Percentiles rank a stretch among this genome's conserved stretches.
phyloP scores from a whole-genome alignment of 345 rosid species.

The Dimocarpus longan region DNA sequence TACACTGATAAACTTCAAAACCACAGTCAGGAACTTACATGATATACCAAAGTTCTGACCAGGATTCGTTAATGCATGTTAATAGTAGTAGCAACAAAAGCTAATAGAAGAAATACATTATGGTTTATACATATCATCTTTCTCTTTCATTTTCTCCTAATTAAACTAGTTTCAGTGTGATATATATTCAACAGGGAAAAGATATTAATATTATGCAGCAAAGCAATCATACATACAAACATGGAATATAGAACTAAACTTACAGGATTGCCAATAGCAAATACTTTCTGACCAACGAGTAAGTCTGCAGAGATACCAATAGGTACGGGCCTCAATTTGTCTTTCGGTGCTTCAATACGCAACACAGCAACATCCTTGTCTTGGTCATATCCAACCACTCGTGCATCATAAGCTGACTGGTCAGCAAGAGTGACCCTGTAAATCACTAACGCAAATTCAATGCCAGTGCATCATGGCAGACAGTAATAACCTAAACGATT shows the following conservation, averaged over 20 bases:
- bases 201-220: not conserved
- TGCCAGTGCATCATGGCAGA: not conserved
- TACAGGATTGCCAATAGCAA: slow-evolving; percentile 96
- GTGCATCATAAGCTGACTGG: slow-evolving; percentile 82
- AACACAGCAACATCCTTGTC: slow-evolving; percentile 97
- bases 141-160: not conserved
- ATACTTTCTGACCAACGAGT: slow-evolving; percentile 98
- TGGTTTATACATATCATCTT: not conserved
- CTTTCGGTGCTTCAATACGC: slow-evolving; percentile 68
- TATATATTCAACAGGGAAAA: not conserved
- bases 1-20: not conserved
- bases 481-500: not conserved
- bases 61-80: not conserved
- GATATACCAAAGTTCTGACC: not conserved
- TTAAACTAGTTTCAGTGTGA: not conserved
- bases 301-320: slow-evolving; percentile 91
- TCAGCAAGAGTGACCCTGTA: slow-evolving; percentile 92
- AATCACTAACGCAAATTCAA: slow-evolving; percentile 23
- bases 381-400: slow-evolving; percentile 91
- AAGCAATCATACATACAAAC: not conserved
- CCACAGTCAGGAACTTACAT: slow-evolving; percentile 7
- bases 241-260: slow-evolving; percentile 31
- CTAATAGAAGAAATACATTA: not conserved
- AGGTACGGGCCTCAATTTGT: slow-evolving; percentile 82
- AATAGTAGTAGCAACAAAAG: not conserved